Conservation (phyloP, 192 early-diverging fungal genomes). For the Glomus cerebriforme region DNA sequence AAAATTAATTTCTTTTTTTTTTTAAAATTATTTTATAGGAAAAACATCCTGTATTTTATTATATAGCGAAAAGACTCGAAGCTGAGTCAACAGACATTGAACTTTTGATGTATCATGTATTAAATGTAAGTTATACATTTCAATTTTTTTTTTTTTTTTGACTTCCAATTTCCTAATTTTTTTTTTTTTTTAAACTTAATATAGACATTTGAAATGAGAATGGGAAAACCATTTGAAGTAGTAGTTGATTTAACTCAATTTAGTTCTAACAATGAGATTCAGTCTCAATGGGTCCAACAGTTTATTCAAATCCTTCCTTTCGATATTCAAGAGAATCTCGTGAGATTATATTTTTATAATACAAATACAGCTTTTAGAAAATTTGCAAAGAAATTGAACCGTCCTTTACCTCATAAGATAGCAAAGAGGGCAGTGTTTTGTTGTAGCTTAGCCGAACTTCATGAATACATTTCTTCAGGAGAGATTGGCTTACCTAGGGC, state of each 20-base stretch:
- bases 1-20: neutral
- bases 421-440: conserved; percentile 71
- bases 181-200: neutral
- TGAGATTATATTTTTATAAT: conserved; percentile 79
- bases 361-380: conserved; percentile 77
- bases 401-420: conserved; percentile 53
- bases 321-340: conserved; percentile 63
- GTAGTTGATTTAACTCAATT: conserved; percentile 84
- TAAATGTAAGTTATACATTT: conserved; percentile 54
- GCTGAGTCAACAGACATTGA: conserved; percentile 84
- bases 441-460: conserved; percentile 66
- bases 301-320: conserved; percentile 73
- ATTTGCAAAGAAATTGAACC: conserved; percentile 60
- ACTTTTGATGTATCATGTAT: conserved; percentile 70
- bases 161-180: neutral
- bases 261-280: conserved; percentile 76
- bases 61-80: conserved; percentile 77
- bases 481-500: conserved; percentile 79
- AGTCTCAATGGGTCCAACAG: conserved; percentile 74
- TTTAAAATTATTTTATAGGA: conserved; percentile 29
- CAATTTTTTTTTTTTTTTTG: neutral
- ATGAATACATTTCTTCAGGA: conserved; percentile 69
- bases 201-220: conserved; percentile 64
- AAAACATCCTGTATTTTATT: conserved; percentile 81
- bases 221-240: conserved; percentile 73